Percentiles rank a stretch among this genome's conserved stretches.
Conservation (phyloP, 2,329 filamentous ascomycete species). For the Teratosphaeriaceae sp. region DNA sequence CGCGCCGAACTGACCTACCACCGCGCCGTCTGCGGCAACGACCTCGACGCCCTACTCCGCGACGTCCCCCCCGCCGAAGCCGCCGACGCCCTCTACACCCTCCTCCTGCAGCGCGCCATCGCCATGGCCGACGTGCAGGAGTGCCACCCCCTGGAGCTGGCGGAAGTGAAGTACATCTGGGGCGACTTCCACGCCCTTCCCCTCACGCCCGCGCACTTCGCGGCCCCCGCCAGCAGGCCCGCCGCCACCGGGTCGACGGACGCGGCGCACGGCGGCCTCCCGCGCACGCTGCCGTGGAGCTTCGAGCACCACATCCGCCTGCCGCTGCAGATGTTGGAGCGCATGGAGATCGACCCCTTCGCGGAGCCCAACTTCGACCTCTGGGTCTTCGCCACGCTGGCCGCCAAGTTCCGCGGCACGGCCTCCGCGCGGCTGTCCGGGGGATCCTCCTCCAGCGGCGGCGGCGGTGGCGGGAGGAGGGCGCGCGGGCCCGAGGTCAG, state of each 20-base stretch:
- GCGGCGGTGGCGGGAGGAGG: conserved; percentile 50
- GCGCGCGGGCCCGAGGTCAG: conserved; percentile 73
- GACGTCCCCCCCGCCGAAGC: conserved; percentile 52
- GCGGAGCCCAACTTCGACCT: conserved; percentile 54
- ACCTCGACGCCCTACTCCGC: conserved; percentile 51
- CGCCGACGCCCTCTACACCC: conserved; percentile 54
- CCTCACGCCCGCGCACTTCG: neutral
- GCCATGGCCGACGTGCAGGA: conserved; percentile 56
- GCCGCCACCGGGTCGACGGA: neutral
- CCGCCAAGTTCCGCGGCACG: conserved; percentile 87
- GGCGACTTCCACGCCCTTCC: conserved; percentile 49
- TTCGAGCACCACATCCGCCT: conserved; percentile 69
- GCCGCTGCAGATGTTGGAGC: conserved; percentile 71
- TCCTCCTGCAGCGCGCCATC: conserved; percentile 52
- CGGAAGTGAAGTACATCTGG: conserved; percentile 59
- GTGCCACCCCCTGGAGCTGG: conserved; percentile 52
- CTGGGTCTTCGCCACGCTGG: conserved; percentile 87
- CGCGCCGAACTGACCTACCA: conserved; percentile 53
- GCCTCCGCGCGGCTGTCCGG: conserved; percentile 74
- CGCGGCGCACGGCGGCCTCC: conserved; percentile 19
- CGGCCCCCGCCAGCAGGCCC: conserved; percentile 4
- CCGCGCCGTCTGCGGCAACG: conserved; percentile 49
- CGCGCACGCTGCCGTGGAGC: conserved; percentile 66
- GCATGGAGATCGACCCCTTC: conserved; percentile 78
- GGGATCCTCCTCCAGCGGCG: too few species aligned